Evolutionary conservation across 257 asterid genomes (phyloP).

Genomic region (Craterostigma plantagineum): DNA sequence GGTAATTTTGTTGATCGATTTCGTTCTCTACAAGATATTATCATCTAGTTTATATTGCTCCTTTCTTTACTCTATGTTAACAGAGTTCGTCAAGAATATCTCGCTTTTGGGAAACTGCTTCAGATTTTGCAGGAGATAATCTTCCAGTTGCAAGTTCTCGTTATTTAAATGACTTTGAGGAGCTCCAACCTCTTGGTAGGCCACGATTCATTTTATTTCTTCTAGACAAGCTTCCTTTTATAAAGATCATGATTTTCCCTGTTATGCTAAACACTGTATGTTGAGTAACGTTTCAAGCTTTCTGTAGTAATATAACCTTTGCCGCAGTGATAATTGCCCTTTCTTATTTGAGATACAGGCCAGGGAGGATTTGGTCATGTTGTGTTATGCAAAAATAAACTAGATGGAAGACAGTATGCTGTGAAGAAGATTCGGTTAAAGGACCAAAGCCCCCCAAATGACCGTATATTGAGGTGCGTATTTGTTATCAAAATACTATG

Average conservation of each 20-base stretch:
- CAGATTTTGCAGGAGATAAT: constrained; percentile 38
- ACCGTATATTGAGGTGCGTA: constrained; percentile 72
- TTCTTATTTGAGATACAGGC: constrained; percentile 27
- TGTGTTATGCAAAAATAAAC: constrained; percentile 88
- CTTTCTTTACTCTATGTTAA: constrained; percentile 9
- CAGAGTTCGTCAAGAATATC: constrained; percentile 57
- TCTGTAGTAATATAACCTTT: too few relatives aligned
- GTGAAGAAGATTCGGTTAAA: constrained; percentile 82
- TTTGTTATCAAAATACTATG: not conserved
- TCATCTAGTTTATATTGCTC: constrained; percentile 9
- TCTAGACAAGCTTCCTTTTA: not conserved
- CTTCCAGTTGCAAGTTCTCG: constrained; percentile 61
- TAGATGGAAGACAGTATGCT: constrained; percentile 95
- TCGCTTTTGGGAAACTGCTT: constrained; percentile 56
- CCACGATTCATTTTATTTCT: constrained; percentile 5
- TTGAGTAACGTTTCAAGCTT: not conserved
- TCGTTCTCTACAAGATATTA: constrained; percentile 8
- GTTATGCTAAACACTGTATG: too few relatives aligned
- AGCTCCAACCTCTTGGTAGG: constrained; percentile 86
- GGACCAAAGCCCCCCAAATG: constrained; percentile 77
- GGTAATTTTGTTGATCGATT: constrained; percentile 23
- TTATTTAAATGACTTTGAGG: constrained; percentile 84
- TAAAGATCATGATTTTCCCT: too few relatives aligned
- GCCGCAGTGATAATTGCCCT: not conserved
- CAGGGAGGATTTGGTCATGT: constrained; percentile 99